Evolutionary conservation across 1,284 basidiomycete genomes (phyloP).

Genomic region (Cutaneotrichosporon dermatis): DNA sequence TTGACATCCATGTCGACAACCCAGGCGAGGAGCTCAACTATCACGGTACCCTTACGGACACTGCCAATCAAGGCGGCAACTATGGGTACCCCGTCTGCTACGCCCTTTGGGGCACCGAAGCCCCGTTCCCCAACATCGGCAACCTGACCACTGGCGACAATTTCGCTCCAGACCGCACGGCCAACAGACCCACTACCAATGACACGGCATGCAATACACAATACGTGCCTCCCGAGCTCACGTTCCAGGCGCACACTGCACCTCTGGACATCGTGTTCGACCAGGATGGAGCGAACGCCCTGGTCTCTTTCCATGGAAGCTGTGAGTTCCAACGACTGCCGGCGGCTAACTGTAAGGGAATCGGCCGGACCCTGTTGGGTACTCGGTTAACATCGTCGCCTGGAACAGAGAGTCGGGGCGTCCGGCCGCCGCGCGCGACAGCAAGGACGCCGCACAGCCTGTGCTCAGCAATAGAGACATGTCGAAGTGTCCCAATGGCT

Average conservation of each 20-base stretch:
- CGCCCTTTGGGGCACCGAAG: slow-evolving; percentile 6
- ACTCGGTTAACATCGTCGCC: slow-evolving; percentile 2
- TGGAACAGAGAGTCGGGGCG: slow-evolving; percentile 5
- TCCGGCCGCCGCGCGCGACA: background rate
- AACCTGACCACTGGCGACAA: slow-evolving; percentile 6
- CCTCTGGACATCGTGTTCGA: slow-evolving; percentile 17
- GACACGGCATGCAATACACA: slow-evolving; percentile 5
- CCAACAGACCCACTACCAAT: background rate
- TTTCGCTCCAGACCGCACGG: slow-evolving; percentile 5
- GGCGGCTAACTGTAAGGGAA: slow-evolving; percentile 11
- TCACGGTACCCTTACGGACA: slow-evolving; percentile 4
- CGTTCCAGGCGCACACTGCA: slow-evolving; percentile 15
- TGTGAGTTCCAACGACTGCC: slow-evolving; percentile 6
- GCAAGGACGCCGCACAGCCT: background rate
- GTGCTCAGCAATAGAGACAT: slow-evolving; percentile 10
- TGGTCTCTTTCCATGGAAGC: slow-evolving; percentile 13
- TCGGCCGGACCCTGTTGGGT: slow-evolving; percentile 8
- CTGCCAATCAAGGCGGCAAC: background rate
- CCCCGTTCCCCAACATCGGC: slow-evolving; percentile 2
- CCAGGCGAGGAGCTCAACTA: slow-evolving; percentile 18
- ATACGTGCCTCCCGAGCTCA: background rate
- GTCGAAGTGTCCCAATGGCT: slow-evolving; percentile 4
- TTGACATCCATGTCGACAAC: slow-evolving; percentile 15
- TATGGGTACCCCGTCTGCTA: slow-evolving; percentile 16
- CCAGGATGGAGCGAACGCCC: slow-evolving; percentile 5